A percentile compares a stretch with the other conserved stretches of the same genome.
Evolutionary conservation across 1,284 basidiomycete species (phyloP).

Genomic region (Meira miltonrushii): DNA sequence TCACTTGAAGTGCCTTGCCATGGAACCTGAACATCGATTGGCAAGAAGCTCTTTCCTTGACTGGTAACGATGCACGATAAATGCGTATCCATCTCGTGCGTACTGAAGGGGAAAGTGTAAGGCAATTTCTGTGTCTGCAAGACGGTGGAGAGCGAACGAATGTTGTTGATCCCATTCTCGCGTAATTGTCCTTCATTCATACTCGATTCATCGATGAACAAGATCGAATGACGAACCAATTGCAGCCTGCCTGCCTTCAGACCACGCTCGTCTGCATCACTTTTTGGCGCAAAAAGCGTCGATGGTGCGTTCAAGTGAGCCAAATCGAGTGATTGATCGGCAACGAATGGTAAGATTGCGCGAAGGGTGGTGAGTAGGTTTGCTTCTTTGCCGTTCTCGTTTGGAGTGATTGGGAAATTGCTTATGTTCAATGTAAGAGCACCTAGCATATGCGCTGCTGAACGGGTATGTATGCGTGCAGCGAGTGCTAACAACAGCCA

Average conservation of each 20-base stretch:
- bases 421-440: slow-evolving; percentile 59
- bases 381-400: slow-evolving; percentile 59
- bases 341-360: slow-evolving; percentile 59
- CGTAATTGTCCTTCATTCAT: slow-evolving; percentile 65
- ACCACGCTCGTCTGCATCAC: slow-evolving; percentile 66
- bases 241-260: slow-evolving; percentile 71
- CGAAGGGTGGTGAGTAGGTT: slow-evolving; percentile 55
- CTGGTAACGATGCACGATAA: slow-evolving; percentile 64
- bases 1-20: neutral
- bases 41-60: slow-evolving; percentile 59
- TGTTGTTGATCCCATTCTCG: slow-evolving; percentile 63
- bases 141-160: slow-evolving; percentile 66
- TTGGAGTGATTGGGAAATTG: slow-evolving; percentile 56
- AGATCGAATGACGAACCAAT: slow-evolving; percentile 62
- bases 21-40: slow-evolving; percentile 44
- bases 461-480: slow-evolving; percentile 48
- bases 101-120: slow-evolving; percentile 73
- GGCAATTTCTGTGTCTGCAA: slow-evolving; percentile 67
- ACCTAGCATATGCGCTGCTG: neutral
- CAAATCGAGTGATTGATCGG: slow-evolving; percentile 55
- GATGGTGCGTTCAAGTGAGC: slow-evolving; percentile 58
- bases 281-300: slow-evolving; percentile 54
- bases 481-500: slow-evolving; percentile 66
- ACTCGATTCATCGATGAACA: slow-evolving; percentile 66
- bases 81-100: slow-evolving; percentile 71